Base-by-base conservation (phyloP, 495 filamentous ascomycete genomes). In the Amphirosellinia nigrospora region DNA sequence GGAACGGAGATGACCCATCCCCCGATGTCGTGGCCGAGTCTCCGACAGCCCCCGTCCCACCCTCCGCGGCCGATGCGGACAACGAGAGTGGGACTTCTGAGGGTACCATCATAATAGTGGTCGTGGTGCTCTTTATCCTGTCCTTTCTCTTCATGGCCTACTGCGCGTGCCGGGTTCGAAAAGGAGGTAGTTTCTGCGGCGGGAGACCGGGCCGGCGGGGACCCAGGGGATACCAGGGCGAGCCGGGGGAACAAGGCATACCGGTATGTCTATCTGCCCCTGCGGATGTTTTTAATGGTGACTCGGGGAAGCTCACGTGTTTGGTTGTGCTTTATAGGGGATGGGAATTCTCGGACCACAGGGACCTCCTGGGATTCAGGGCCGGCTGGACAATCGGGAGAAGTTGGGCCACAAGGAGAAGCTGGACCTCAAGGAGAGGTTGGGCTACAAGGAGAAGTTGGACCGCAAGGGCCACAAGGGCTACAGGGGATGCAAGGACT, bases 61-160 rank as follows among this genome's bases (percentile, higher is more conserved):
- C 66, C 6, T 13, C 56, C 26, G 21, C 56, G 7, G 15, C 52
- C 9, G 38, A 59, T 19, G 1, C 50, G n/a, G 21, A 59, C 19
- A 10, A 52, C 23, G 66, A 41, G 1, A 6, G 39, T 21, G 26
- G 41, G 23, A 21, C 6, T n/a, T 46, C 66, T 8, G 55, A 52
- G 16, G 58, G 38, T 32, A 46, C 52, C n/a, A 23, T 59, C 13
- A 52, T 62, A 28, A 69, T 69, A 26, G 56, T 69, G 21, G 55
- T 69, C 11, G 66, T 69, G 21, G 52, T 68, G 3, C 30, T 69
- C 21, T 60, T 69, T 21, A 39, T 69, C 8, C 21, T 69, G 11
- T 61, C 32, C 23, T 69, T 69, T 21, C 55, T 69, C 32, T 53
- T 61, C 43, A 1, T 41, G 6, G 30, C 9, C 6, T 61, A 19